Percentiles rank a stretch among this genome's conserved stretches.
Conservation (phyloP, 305 asterid genomes). For the Solanum hybrid region DNA sequence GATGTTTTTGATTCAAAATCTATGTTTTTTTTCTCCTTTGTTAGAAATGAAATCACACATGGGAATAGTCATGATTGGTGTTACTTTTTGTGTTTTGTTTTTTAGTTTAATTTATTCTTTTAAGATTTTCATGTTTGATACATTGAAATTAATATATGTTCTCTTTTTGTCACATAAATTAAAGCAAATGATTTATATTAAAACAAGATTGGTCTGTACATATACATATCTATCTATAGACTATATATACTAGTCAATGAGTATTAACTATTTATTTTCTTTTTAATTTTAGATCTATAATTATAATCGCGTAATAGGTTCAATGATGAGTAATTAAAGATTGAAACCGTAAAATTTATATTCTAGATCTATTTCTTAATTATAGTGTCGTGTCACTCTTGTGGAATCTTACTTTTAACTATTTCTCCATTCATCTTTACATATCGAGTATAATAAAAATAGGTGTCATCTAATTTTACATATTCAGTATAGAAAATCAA, state of each 20-base stretch:
- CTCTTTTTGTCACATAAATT: background rate
- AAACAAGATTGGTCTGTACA: background rate
- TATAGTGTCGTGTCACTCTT: background rate
- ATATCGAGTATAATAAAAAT: no score
- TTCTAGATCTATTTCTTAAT: background rate
- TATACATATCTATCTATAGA: background rate
- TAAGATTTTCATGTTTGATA: background rate
- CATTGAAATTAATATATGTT: background rate
- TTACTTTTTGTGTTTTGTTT: background rate
- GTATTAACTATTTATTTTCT: background rate
- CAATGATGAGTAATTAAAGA: background rate
- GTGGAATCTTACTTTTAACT: no score
- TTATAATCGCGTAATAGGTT: background rate
- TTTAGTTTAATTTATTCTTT: no score
- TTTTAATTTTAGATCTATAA: background rate
- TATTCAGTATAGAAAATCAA: background rate
- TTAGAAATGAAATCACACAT: background rate
- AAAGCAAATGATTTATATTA: background rate
- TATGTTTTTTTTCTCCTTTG: background rate
- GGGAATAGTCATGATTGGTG: background rate
- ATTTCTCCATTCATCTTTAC: no score
- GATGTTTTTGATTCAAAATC: fast-evolving
- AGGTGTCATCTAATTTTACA: background rate
- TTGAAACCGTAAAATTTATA: no score
- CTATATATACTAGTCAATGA: background rate